Evolutionary conservation across 768 basidiomycete genomes (phyloP), one percentile per base, ranked within the genome.

Genomic region (Hygrophoropsis aurantiaca): DNA sequence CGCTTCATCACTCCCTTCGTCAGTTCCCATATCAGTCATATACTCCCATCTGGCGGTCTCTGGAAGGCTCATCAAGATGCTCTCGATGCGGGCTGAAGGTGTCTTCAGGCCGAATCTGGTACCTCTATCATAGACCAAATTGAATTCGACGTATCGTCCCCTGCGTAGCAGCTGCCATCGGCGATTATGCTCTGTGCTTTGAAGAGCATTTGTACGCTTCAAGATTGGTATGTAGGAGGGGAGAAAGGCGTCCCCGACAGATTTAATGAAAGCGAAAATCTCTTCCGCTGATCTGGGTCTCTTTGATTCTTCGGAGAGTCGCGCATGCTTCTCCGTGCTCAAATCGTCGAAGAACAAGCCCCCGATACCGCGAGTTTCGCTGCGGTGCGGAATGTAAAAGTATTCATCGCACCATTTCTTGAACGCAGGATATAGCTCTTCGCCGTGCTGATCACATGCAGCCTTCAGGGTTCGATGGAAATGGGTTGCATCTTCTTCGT

Each of bases 401-500:
- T 99, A 99, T 64, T 94, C 86, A 68, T 98, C 97, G 71, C 95
- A 97, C 92, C 94, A 97, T 54, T 80, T 79, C 65, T 98, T 98
- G 79, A 94, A 92, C 2, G 75, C 71, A 3, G 80, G 76, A 71
- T 91, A 90, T 43, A 95, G 73, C 21, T 71, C 69, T 2, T 72
- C 52, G 32, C 88, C 83, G 61, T 93, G 85, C 20, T 71, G 64
- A 55, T 88, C 86, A 65, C 91, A 94, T 1, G 87, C 89, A 7
- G 61, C 62, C 62, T 90, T 86, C 54, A 94, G 66, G 2, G 84
- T 85, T 15, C 60, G 52, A 71, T 99, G 97, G 71, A 98, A 99
- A 62, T 94, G 91, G 18, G 65, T 60, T 10, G 82, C 91, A 62
- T 98, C 97, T 47, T 88, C 87, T 47, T 84, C 82, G 70, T 84